Percentiles rank a stretch among this genome's conserved stretches.
Evolutionary conservation across 768 basidiomycete species (phyloP).

Genomic region (Tylopilus sp.): DNA sequence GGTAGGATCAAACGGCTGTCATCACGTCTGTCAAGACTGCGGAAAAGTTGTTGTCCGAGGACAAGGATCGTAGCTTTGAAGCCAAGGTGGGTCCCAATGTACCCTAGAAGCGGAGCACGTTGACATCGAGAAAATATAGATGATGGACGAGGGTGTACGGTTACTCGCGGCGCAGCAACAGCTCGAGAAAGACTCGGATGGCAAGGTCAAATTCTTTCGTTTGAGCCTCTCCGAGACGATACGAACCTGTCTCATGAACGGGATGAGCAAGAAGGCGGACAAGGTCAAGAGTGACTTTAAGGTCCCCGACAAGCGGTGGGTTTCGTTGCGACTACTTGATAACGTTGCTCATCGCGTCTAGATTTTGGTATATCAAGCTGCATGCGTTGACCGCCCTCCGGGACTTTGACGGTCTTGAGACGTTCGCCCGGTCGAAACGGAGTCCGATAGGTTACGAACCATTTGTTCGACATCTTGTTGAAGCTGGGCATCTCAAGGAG

Average conservation of each 20-base stretch:
- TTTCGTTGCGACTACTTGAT: not conserved
- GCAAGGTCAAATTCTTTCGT: conserved; percentile 78
- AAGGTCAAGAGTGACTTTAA: conserved; percentile 87
- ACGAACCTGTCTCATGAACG: conserved; percentile 68
- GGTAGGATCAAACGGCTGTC: conserved; percentile 69
- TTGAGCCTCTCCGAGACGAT: conserved; percentile 87
- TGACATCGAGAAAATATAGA: conserved; percentile 45
- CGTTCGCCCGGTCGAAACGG: conserved; percentile 81
- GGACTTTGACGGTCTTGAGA: conserved; percentile 85
- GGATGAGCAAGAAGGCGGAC: conserved; percentile 84
- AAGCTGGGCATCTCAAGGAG: conserved; percentile 70
- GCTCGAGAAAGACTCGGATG: conserved; percentile 80
- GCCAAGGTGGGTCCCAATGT: conserved; percentile 60
- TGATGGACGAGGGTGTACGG: conserved; percentile 82
- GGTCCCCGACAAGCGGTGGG: conserved; percentile 90
- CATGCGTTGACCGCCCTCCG: conserved; percentile 72
- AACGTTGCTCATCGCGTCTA: conserved; percentile 26
- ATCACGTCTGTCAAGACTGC: conserved; percentile 74
- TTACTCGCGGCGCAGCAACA: conserved; percentile 82
- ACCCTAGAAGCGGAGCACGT: not conserved
- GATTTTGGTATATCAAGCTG: conserved; percentile 93
- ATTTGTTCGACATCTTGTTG: conserved; percentile 76
- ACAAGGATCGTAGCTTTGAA: conserved; percentile 89
- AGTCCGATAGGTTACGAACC: conserved; percentile 96
- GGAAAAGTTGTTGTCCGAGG: conserved; percentile 92